phyloP scores from a whole-genome alignment of 257 asterid species.

The Avicennia marina region DNA sequence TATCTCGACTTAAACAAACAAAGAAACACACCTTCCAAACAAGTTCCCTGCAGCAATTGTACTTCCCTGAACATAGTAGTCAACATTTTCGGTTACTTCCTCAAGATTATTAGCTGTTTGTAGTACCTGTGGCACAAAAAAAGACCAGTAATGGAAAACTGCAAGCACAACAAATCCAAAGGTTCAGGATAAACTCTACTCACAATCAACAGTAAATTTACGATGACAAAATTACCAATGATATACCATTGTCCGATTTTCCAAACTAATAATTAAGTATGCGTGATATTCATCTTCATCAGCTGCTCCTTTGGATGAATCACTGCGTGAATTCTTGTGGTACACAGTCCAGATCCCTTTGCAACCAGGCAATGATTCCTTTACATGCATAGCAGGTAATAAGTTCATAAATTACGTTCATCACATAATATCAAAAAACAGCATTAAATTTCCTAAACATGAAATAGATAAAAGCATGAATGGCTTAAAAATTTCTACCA shows the following conservation, averaged over 20 bases:
- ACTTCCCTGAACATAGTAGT: conserved; percentile 87
- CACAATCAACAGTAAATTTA: conserved; percentile 4
- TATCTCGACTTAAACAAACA: conserved; percentile 13
- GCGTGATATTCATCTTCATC: conserved; percentile 99
- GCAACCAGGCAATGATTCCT: conserved; percentile 97
- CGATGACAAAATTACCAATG: neutral
- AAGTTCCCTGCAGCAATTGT: conserved; percentile 96
- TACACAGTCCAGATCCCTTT: conserved; percentile 98
- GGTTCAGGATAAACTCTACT: neutral
- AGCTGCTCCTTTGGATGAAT: conserved; percentile 58
- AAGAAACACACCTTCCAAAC: conserved; percentile 74
- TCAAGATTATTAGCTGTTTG: conserved; percentile 95
- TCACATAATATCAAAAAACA: conserved; percentile 4
- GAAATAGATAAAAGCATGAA: neutral
- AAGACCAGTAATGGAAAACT: conserved; percentile 7
- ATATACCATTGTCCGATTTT: conserved; percentile 89
- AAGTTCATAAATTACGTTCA: conserved; percentile 14
- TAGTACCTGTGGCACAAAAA: conserved; percentile 52
- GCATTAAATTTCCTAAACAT: neutral
- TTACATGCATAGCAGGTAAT: conserved; percentile 20
- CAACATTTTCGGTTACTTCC: conserved; percentile 99
- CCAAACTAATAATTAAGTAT: conserved; percentile 88
- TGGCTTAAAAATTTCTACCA: too few relatives aligned
- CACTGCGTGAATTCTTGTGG: conserved; percentile 81
- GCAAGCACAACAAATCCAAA: conserved; percentile 9